A percentile compares a stretch with the other conserved stretches of the same genome.
Conservation (phyloP, 148 eudicot genomes). For the Chenopodium berlandieri region DNA sequence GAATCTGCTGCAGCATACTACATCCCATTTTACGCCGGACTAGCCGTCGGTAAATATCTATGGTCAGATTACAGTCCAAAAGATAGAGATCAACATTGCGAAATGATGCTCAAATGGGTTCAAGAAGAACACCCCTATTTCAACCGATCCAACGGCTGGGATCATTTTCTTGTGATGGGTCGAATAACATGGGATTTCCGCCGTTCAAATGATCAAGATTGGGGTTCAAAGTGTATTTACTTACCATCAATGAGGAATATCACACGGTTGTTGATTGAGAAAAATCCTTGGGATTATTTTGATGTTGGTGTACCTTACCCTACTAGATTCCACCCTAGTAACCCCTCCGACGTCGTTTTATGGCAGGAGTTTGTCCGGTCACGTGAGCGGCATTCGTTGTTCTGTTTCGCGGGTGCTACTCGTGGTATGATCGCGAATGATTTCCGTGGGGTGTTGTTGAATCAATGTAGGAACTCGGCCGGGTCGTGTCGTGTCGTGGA, state of each 20-base stretch:
- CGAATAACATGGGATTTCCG: slow-evolving; percentile 86
- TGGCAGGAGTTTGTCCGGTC: slow-evolving; percentile 62
- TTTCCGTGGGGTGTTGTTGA: slow-evolving; percentile 58
- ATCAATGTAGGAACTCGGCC: slow-evolving; percentile 51
- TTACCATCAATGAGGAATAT: slow-evolving; percentile 55
- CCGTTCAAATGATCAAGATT: slow-evolving; percentile 47
- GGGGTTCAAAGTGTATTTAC: slow-evolving; percentile 69
- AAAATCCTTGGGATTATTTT: slow-evolving; percentile 45
- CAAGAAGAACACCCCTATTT: slow-evolving; percentile 25
- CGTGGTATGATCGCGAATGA: slow-evolving; percentile 63
- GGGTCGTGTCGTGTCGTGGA: slow-evolving; percentile 65
- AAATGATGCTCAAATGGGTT: slow-evolving; percentile 47
- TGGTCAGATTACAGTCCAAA: slow-evolving; percentile 31
- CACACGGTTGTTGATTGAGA: slow-evolving; percentile 52
- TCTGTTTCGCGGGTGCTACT: slow-evolving; percentile 80
- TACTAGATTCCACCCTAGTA: slow-evolving; percentile 73
- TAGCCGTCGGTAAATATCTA: slow-evolving; percentile 53
- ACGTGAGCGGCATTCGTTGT: slow-evolving; percentile 46
- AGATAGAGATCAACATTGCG: slow-evolving; percentile 40
- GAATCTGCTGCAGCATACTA: slow-evolving; percentile 63
- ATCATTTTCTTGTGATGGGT: slow-evolving; percentile 70
- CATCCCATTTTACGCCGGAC: slow-evolving; percentile 83
- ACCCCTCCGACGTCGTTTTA: slow-evolving; percentile 29
- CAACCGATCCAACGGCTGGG: slow-evolving; percentile 39
- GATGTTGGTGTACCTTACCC: slow-evolving; percentile 75